Evolutionary conservation across 768 basidiomycete genomes (phyloP).

Genomic region (Gloeophyllum trabeum): DNA sequence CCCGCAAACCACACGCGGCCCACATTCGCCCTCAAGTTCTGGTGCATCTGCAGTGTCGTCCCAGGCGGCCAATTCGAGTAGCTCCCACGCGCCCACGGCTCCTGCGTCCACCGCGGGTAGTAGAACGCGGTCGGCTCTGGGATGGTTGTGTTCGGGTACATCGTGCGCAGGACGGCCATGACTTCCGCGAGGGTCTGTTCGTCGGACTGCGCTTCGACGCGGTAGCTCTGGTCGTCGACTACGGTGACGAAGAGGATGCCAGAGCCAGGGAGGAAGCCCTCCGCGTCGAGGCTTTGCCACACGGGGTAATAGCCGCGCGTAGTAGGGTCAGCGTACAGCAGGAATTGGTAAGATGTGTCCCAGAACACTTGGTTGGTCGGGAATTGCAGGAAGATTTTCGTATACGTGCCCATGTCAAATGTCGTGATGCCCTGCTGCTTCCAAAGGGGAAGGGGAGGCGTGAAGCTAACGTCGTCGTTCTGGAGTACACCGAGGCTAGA

Average conservation of each 20-base stretch:
- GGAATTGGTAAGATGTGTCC: slow-evolving; percentile 35
- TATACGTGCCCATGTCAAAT: slow-evolving; percentile 51
- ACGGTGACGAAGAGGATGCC: slow-evolving; percentile 39
- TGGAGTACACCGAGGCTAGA: slow-evolving; percentile 63
- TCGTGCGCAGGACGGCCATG: slow-evolving; percentile 38
- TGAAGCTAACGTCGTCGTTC: slow-evolving; percentile 44
- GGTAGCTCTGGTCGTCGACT: slow-evolving; percentile 41
- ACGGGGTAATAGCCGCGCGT: slow-evolving; percentile 47
- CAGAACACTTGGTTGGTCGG: slow-evolving; percentile 51
- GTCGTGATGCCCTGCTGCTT: slow-evolving; percentile 55
- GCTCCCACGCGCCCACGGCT: slow-evolving; percentile 44
- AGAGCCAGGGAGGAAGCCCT: slow-evolving; percentile 40
- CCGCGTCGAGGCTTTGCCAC: slow-evolving; percentile 49
- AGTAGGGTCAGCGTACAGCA: slow-evolving; percentile 38
- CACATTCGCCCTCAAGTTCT: slow-evolving; percentile 45
- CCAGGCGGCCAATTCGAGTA: slow-evolving; percentile 65
- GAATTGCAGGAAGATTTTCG: slow-evolving; percentile 61
- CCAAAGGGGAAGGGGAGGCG: slow-evolving; percentile 38
- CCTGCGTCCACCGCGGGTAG: slow-evolving; percentile 40
- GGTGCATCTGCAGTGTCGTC: slow-evolving; percentile 38
- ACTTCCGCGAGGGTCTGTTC: slow-evolving; percentile 38
- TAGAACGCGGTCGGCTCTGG: slow-evolving; percentile 47
- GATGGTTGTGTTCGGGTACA: slow-evolving; percentile 45
- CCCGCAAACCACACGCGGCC: slow-evolving; percentile 51
- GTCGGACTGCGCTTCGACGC: slow-evolving; percentile 42